These are phyloP conservation scores for Xylogone sp. DNA, from an alignment of 2,329 filamentous ascomycete species.

Conservation along the genomic window DNA sequence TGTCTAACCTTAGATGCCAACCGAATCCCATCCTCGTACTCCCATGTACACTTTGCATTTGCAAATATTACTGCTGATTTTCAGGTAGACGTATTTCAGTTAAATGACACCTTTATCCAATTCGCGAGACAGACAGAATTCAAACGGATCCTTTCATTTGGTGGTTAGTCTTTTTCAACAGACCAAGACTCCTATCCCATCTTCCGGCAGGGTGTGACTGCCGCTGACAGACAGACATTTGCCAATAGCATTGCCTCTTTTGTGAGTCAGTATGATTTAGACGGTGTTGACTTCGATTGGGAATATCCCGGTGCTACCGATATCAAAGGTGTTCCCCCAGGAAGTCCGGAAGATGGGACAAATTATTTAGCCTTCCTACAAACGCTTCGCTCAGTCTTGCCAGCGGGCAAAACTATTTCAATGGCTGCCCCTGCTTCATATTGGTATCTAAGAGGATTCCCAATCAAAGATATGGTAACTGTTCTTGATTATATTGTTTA, in stretches of 20 bases:
- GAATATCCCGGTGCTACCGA: slow-evolving; percentile 30
- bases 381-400: background rate
- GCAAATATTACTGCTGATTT: slow-evolving; percentile 27
- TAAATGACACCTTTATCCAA: slow-evolving; percentile 25
- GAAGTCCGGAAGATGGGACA: background rate
- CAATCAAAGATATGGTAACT: slow-evolving; percentile 27
- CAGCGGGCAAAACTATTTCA: slow-evolving; percentile 5
- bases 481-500: slow-evolving; percentile 31
- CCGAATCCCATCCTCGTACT: slow-evolving; percentile 15
- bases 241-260: slow-evolving; percentile 29
- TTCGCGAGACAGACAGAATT: slow-evolving; percentile 25
- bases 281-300: slow-evolving; percentile 28
- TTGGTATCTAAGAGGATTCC: slow-evolving; percentile 36
- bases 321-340: slow-evolving; percentile 28
- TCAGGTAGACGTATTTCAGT: slow-evolving; percentile 18
- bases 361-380: background rate
- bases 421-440: slow-evolving; percentile 35
- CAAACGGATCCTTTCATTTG: slow-evolving; percentile 37
- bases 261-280: slow-evolving; percentile 27
- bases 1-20: slow-evolving; percentile 23
- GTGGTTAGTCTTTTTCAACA: slow-evolving; percentile 39
- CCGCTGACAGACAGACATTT: slow-evolving; percentile 29
- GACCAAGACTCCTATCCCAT: slow-evolving; percentile 30
- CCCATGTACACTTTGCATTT: slow-evolving; percentile 31
- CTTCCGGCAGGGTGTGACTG: slow-evolving; percentile 29